These are phyloP conservation scores for Achlya hypogyna DNA, from an alignment of 352 stramenopile species.

Conservation along the genomic window DNA sequence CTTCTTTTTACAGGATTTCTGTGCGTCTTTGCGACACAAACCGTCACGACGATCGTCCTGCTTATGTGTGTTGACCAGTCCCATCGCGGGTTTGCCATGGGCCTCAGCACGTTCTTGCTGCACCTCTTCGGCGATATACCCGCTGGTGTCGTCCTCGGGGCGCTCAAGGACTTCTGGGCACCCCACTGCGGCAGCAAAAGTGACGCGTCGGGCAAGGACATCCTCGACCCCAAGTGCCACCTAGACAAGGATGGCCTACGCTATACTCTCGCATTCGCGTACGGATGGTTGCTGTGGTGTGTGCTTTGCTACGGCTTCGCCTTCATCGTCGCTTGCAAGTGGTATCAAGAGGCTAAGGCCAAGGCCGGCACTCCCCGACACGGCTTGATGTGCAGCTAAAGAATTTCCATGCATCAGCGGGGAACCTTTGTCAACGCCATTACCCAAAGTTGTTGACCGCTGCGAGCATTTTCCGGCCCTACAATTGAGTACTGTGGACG, in stretches of 20 bases:
- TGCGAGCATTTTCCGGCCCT: no score
- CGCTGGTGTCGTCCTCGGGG: background rate
- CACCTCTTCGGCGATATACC: slow-evolving; percentile 14
- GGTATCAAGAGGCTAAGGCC: background rate
- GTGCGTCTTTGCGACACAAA: slow-evolving; percentile 55
- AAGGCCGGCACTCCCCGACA: background rate
- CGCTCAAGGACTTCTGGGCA: slow-evolving; percentile 13
- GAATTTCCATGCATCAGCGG: no score
- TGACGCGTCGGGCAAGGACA: slow-evolving; percentile 38
- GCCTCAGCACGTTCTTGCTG: slow-evolving; percentile 28
- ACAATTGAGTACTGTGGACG: no score
- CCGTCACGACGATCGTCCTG: slow-evolving; percentile 77
- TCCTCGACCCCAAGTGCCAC: slow-evolving; percentile 55
- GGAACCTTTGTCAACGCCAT: no score
- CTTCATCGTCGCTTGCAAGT: background rate
- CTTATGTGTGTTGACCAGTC: slow-evolving; percentile 85
- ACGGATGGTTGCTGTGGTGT: slow-evolving; percentile 62
- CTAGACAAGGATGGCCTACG: slow-evolving; percentile 51
- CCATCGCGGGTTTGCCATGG: slow-evolving; percentile 84
- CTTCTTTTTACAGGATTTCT: slow-evolving; percentile 68
- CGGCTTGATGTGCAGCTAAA: no score
- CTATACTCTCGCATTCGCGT: slow-evolving; percentile 58
- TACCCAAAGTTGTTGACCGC: no score
- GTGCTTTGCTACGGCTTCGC: slow-evolving; percentile 25
- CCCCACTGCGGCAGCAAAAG: slow-evolving; percentile 59